Evolutionary conservation across 179 eudicot species (phyloP).

Genomic region (Beta lomatogona): DNA sequence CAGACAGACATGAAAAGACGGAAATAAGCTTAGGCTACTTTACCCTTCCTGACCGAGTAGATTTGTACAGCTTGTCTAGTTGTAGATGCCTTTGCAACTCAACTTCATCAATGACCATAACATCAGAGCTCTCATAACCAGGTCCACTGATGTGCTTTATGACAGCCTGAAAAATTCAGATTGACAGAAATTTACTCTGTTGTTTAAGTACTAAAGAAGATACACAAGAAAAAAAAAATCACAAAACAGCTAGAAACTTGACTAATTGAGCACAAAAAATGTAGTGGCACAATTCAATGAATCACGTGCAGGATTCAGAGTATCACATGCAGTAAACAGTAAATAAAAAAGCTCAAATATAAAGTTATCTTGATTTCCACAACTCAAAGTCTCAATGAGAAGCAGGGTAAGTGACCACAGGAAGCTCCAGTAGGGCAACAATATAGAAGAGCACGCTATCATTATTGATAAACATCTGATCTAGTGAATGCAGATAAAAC

Average conservation of each 20-base stretch:
- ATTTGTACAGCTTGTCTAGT: constrained; percentile 77
- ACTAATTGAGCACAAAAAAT: background rate
- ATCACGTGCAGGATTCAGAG: background rate
- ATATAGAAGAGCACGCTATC: background rate
- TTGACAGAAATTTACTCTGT: background rate
- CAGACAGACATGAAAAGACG: background rate
- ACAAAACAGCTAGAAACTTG: background rate
- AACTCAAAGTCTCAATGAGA: background rate
- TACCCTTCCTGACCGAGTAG: constrained; percentile 93
- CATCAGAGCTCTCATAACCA: constrained; percentile 86
- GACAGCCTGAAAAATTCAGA: constrained; percentile 63
- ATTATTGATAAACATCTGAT: background rate
- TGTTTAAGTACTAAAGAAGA: background rate
- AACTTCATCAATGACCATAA: constrained; percentile 84
- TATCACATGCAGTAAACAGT: background rate
- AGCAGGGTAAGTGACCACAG: background rate
- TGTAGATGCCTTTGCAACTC: constrained; percentile 88
- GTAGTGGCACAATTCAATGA: background rate
- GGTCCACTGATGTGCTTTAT: constrained; percentile 82
- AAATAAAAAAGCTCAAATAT: background rate
- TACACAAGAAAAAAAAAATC: background rate
- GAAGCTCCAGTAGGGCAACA: background rate
- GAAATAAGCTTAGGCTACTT: constrained; percentile 10
- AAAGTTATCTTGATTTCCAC: background rate
- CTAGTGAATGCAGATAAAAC: background rate